Conservation (phyloP, 2,329 filamentous ascomycete genomes). For the Talaromyces marneffei region DNA sequence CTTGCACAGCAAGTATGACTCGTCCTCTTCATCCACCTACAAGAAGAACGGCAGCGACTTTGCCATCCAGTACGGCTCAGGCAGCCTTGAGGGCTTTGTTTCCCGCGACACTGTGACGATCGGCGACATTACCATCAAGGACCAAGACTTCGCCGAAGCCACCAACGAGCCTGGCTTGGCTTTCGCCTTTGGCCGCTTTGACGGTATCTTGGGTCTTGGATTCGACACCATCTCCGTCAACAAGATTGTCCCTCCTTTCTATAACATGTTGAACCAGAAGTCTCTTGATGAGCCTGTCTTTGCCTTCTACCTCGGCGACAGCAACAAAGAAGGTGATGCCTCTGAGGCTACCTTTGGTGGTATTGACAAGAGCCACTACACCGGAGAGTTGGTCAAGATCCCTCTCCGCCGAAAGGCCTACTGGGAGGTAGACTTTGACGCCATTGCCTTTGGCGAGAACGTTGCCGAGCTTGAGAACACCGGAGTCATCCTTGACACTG, state of each 20-base stretch:
- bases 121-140: constrained; percentile 79
- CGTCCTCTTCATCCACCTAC: constrained; percentile 79
- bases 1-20: constrained; percentile 95
- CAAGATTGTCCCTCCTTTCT: constrained; percentile 88
- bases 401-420: constrained; percentile 97
- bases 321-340: constrained; percentile 62
- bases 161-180: constrained; percentile 92
- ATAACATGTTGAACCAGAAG: constrained; percentile 87
- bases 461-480: constrained; percentile 87
- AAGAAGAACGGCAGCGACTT: constrained; percentile 91
- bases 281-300: constrained; percentile 90
- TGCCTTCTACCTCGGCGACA: constrained; percentile 86
- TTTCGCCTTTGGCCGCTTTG: constrained; percentile 95
- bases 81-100: constrained; percentile 86
- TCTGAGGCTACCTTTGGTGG: constrained; percentile 91
- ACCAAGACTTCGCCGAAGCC: constrained; percentile 93
- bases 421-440: constrained; percentile 97
- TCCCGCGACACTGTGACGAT: constrained; percentile 83
- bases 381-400: constrained; percentile 84
- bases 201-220: constrained; percentile 90
- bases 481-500: constrained; percentile 95
- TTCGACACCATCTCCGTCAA: constrained; percentile 98
- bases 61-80: constrained; percentile 92
- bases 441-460: constrained; percentile 81
- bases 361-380: constrained; percentile 72